phyloP scores from a whole-genome alignment of 352 stramenopile species.

The Globisporangium mamillatum region DNA sequence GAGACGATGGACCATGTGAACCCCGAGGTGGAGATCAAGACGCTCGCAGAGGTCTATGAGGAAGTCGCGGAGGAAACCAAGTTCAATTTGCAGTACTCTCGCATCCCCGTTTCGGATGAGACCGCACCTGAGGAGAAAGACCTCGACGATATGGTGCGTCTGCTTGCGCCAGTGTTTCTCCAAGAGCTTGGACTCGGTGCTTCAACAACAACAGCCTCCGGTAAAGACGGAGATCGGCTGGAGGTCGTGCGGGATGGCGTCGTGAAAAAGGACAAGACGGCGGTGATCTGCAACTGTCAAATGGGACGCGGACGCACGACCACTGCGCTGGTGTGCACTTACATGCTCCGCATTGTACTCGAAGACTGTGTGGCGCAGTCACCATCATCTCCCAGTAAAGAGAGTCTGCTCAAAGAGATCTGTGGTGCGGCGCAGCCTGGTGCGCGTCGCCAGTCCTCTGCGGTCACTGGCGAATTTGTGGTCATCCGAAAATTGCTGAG shows the following conservation, averaged over 20 bases:
- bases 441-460: constrained; percentile 50
- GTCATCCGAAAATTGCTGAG: constrained; percentile 72
- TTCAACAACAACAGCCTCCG: neutral
- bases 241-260: neutral
- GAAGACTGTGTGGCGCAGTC: constrained; percentile 31
- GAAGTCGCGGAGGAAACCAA: constrained; percentile 39
- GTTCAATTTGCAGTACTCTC: constrained; percentile 76
- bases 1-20: constrained; percentile 83
- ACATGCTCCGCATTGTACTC: constrained; percentile 79
- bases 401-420: constrained; percentile 26
- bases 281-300: constrained; percentile 89
- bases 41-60: constrained; percentile 68
- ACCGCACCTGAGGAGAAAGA: constrained; percentile 89
- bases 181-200: constrained; percentile 45
- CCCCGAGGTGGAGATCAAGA: constrained; percentile 70
- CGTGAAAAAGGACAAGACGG: constrained; percentile 41
- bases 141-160: constrained; percentile 82
- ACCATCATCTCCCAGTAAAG: constrained; percentile 1
- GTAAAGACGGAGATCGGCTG: neutral
- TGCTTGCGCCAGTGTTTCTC: constrained; percentile 65
- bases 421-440: constrained; percentile 7
- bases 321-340: constrained; percentile 84
- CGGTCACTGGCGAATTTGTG: constrained; percentile 56
- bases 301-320: constrained; percentile 88
- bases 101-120: constrained; percentile 88